Conservation (phyloP, 179 eudicot genomes). For the Camellia oleifera region DNA sequence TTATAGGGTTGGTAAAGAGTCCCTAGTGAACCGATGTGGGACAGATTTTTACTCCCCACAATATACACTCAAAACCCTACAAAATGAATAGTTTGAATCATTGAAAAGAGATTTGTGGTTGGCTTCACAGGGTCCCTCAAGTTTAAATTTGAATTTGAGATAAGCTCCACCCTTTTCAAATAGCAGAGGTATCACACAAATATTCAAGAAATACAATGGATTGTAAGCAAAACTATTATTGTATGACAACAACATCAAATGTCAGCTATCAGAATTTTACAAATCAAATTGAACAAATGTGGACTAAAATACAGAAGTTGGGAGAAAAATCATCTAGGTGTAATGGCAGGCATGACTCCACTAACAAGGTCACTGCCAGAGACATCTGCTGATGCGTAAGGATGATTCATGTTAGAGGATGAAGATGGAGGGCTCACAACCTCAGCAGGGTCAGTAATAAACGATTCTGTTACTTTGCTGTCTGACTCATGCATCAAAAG, state of each 20-base stretch:
- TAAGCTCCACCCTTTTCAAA: too few relatives aligned
- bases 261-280: constrained; percentile 1
- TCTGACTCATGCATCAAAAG: constrained; percentile 48
- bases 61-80: too few relatives aligned
- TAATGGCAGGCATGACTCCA: constrained; percentile 49
- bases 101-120: too few relatives aligned
- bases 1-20: too few relatives aligned
- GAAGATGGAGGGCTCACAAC: constrained; percentile 18
- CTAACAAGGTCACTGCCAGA: constrained; percentile 68
- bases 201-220: too few relatives aligned
- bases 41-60: too few relatives aligned
- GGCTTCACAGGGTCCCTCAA: too few relatives aligned
- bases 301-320: not conserved
- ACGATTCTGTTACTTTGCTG: constrained; percentile 20
- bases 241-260: not conserved
- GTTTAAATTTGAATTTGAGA: too few relatives aligned
- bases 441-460: constrained; percentile 14
- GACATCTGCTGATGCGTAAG: constrained; percentile 39
- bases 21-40: too few relatives aligned
- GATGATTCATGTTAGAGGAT: constrained; percentile 16
- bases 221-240: not conserved
- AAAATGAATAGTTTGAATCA: too few relatives aligned
- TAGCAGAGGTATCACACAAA: too few relatives aligned
- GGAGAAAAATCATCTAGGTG: constrained; percentile 40
- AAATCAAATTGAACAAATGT: not conserved